phyloP scores from a whole-genome alignment of 257 asterid species.

The Salvia hispanica region DNA sequence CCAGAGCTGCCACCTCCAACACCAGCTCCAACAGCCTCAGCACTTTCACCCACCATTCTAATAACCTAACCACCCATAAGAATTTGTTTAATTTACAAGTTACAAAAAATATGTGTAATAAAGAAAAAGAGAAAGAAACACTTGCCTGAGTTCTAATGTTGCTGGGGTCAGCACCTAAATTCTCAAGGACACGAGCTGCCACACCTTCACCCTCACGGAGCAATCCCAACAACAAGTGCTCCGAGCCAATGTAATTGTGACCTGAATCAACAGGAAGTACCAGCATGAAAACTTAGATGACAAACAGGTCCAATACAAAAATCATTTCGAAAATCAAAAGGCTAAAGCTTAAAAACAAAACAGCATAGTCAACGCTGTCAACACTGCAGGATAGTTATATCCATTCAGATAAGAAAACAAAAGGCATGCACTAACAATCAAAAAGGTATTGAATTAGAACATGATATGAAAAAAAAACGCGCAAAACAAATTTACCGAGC shows the following conservation, averaged over 20 bases:
- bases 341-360: not conserved
- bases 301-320: not conserved
- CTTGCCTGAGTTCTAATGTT: conserved; percentile 90
- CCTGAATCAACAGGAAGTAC: conserved; percentile 50
- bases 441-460: conserved; percentile 4
- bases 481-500: conserved; percentile 60
- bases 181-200: conserved; percentile 97
- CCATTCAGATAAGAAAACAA: conserved; percentile 1
- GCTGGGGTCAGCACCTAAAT: conserved; percentile 90
- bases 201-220: conserved; percentile 99
- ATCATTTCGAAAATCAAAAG: conserved; percentile 11
- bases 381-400: not conserved
- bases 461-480: not conserved
- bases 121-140: conserved; percentile 10
- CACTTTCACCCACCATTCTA: conserved; percentile 85
- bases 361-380: not conserved
- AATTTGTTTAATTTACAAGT: conserved; percentile 16
- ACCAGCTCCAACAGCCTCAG: conserved; percentile 78
- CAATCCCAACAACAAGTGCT: conserved; percentile 93
- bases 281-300: conserved; percentile 14
- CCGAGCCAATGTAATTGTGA: conserved; percentile 98
- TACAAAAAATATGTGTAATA: not conserved
- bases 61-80: conserved; percentile 49
- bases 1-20: conserved; percentile 82
- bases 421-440: conserved; percentile 10